Percentiles rank a stretch among this genome's conserved stretches.
phyloP scores from a whole-genome alignment of 192 early-diverging fungal species.

The Podila epicladia region DNA sequence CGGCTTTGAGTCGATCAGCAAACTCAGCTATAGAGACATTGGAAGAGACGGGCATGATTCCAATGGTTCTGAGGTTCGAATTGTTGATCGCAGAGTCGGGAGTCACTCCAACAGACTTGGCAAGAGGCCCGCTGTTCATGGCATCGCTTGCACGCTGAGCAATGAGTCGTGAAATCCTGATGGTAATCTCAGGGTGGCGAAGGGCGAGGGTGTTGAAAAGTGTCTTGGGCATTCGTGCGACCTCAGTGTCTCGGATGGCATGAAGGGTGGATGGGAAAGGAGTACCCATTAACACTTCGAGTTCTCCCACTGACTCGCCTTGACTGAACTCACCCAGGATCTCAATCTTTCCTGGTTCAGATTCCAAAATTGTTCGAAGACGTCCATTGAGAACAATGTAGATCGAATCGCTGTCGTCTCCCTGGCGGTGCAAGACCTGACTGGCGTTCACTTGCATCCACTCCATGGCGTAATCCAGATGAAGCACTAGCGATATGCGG shows the following conservation, averaged over 20 bases:
- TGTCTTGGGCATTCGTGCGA: slow-evolving; percentile 94
- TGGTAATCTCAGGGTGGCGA: slow-evolving; percentile 90
- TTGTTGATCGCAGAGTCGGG: slow-evolving; percentile 81
- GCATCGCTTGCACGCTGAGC: slow-evolving; percentile 63
- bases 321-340: slow-evolving; percentile 95
- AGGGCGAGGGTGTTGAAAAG: slow-evolving; percentile 93
- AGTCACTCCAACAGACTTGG: slow-evolving; percentile 33
- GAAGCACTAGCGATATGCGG: slow-evolving; percentile 56
- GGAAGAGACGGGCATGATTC: slow-evolving; percentile 86
- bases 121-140: slow-evolving; percentile 12
- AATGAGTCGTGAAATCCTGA: slow-evolving; percentile 91
- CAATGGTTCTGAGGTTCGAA: slow-evolving; percentile 94
- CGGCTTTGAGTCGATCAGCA: slow-evolving; percentile 81
- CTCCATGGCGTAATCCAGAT: slow-evolving; percentile 88
- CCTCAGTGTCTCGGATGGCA: slow-evolving; percentile 97
- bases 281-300: slow-evolving; percentile 84
- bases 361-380: slow-evolving; percentile 84
- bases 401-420: slow-evolving; percentile 87
- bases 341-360: slow-evolving; percentile 71
- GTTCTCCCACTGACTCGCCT: slow-evolving; percentile 95
- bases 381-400: slow-evolving; percentile 95
- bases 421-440: slow-evolving; percentile 91
- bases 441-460: slow-evolving; percentile 96
- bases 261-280: slow-evolving; percentile 88
- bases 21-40: slow-evolving; percentile 90